Conservation (phyloP, 2,329 filamentous ascomycete species). For the Phoma herbarum region DNA sequence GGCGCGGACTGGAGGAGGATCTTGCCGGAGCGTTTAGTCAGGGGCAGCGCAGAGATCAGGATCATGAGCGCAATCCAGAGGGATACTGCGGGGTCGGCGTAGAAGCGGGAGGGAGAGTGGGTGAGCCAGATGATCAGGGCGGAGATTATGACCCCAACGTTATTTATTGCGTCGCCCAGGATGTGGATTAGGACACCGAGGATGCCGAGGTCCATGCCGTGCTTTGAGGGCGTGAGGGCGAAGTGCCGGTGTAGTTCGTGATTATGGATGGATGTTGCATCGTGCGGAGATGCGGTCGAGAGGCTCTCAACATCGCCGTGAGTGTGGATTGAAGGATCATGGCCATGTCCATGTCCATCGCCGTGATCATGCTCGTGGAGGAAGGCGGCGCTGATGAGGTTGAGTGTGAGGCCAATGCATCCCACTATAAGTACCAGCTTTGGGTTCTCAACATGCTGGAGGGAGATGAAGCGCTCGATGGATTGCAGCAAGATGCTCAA, state of each 20-base stretch:
- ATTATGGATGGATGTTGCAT: too few relatives aligned
- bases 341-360: constrained; percentile 47
- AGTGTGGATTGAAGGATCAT: constrained; percentile 21
- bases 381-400: constrained; percentile 71
- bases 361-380: constrained; percentile 63
- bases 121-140: constrained; percentile 74
- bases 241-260: constrained; percentile 48
- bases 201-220: constrained; percentile 69
- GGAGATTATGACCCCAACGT: constrained; percentile 76
- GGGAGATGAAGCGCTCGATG: constrained; percentile 71
- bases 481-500: constrained; percentile 78
- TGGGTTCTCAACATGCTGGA: constrained; percentile 68
- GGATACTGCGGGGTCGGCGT: constrained; percentile 75
- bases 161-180: constrained; percentile 77
- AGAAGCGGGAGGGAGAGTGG: constrained; percentile 66
- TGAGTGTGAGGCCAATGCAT: constrained; percentile 70
- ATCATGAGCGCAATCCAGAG: constrained; percentile 79
- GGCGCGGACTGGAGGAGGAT: constrained; percentile 76
- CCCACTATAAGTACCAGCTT: constrained; percentile 74
- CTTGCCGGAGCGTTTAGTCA: constrained; percentile 68
- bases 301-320: constrained; percentile 28
- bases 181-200: constrained; percentile 76
- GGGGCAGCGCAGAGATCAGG: constrained; percentile 67
- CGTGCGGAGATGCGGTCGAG: constrained; percentile 37
- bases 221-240: constrained; percentile 31